Evolutionary conservation across 2,329 filamentous ascomycete species (phyloP), one percentile per base, ranked within the genome.

Genomic region (Aspergillus fructus): DNA sequence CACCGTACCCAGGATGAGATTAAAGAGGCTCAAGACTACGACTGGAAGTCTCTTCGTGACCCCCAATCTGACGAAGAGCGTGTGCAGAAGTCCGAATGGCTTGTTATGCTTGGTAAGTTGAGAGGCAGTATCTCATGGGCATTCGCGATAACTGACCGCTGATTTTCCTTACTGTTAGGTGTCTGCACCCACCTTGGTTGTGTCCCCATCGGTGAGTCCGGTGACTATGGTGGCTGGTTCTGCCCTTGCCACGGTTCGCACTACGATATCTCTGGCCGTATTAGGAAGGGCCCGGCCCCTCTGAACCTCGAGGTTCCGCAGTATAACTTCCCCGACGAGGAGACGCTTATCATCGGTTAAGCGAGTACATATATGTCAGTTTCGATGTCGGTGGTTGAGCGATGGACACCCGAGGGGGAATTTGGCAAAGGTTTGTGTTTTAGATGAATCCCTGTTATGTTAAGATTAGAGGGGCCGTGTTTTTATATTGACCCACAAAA

Each of bases 211-310:
- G 94, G 96, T 73, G 94, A 99, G 84, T 91, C 94, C 65, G 94
- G 94, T 78, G 96, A 99, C 80, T 99, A 83, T 73, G 94, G 94
- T 76, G 94, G 94, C 75, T 99, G 94, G 94, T 99, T 99, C 89
- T 99, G 94, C 85, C 94, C 94, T 66, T 99, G 94, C 90, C 94
- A 99, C 86, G 94, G 94, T 79, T 97, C 93, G 69, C 94, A 99
- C 85, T 99, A 99, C 87, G 94, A 99, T 78, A 97, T 99, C 78
- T 97, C 93, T 64, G 94, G 94, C 78, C 92, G 94, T 80, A 91
- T 96, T 85, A 89, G 94, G 83, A 97, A 91, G 86, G 94, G 94
- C 66, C 94, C 94, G 64, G 94, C 94, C 62, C 94, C 94, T 66
- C 86, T 99, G 73, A 99, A 99, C 85, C 87, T 99, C 75, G 94